These are phyloP conservation scores for Metschnikowia proteae DNA, from an alignment of 805 yeast genomes.

Conservation along the genomic window DNA sequence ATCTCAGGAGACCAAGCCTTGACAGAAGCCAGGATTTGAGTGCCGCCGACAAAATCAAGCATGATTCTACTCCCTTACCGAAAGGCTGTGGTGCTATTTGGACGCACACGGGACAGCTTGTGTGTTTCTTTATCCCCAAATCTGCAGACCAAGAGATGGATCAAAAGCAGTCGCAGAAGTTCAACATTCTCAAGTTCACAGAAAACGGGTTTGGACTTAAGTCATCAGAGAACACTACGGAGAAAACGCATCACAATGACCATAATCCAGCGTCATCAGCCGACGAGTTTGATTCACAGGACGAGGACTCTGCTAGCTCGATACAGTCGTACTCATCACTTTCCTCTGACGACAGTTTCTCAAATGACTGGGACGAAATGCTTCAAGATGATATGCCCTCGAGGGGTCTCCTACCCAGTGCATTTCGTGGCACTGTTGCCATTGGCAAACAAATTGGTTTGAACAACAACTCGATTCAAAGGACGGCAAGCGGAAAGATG, in stretches of 20 bases:
- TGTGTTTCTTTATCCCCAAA: slow-evolving; percentile 75
- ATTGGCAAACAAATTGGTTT: slow-evolving; percentile 31
- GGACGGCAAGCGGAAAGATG: slow-evolving; percentile 40
- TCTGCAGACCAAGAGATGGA: slow-evolving; percentile 30
- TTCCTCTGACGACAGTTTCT: slow-evolving; percentile 55
- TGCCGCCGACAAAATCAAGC: slow-evolving; percentile 7
- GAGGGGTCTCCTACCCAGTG: slow-evolving; percentile 51
- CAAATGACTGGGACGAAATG: slow-evolving; percentile 67
- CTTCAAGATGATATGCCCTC: slow-evolving; percentile 52
- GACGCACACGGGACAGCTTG: slow-evolving; percentile 73
- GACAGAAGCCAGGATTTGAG: background rate
- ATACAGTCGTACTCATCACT: slow-evolving; percentile 15
- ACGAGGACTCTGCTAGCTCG: slow-evolving; percentile 10
- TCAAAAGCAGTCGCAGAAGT: slow-evolving; percentile 41
- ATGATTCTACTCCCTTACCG: slow-evolving; percentile 84
- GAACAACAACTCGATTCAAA: slow-evolving; percentile 24
- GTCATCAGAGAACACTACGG: slow-evolving; percentile 1
- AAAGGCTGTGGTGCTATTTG: slow-evolving; percentile 92
- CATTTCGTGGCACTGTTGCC: slow-evolving; percentile 41
- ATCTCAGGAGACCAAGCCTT: slow-evolving; percentile 2
- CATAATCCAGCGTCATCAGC: background rate
- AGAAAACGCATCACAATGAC: slow-evolving; percentile 8
- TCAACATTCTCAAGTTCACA: slow-evolving; percentile 41
- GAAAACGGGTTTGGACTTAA: slow-evolving; percentile 49
- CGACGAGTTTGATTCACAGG: slow-evolving; percentile 8